A percentile compares a stretch with the other conserved stretches of the same genome.
Evolutionary conservation across 768 basidiomycete genomes (phyloP).

Genomic region (Suillus decipiens): DNA sequence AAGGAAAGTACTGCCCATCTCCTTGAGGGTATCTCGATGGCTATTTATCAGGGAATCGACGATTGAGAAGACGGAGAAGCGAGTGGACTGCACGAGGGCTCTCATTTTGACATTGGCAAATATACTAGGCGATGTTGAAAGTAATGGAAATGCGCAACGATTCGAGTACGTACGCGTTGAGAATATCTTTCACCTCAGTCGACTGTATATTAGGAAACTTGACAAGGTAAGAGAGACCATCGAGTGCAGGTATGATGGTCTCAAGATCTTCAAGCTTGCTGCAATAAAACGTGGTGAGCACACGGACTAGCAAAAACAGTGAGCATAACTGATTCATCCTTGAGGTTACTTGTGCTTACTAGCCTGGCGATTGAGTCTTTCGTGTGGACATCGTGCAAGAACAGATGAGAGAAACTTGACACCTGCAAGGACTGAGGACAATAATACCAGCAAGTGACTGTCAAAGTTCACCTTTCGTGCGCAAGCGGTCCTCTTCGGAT

Average conservation of each 20-base stretch:
- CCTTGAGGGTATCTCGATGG: constrained; percentile 57
- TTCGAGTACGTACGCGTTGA: constrained; percentile 53
- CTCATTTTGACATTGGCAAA: constrained; percentile 82
- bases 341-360: constrained; percentile 47
- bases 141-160: neutral
- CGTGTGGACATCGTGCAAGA: constrained; percentile 57
- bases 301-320: constrained; percentile 58
- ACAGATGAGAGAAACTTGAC: constrained; percentile 81
- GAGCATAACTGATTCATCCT: constrained; percentile 9
- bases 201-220: constrained; percentile 62
- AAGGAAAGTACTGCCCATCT: constrained; percentile 72
- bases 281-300: constrained; percentile 80
- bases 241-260: constrained; percentile 79
- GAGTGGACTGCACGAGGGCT: constrained; percentile 75
- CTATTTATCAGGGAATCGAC: constrained; percentile 60
- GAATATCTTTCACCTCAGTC: constrained; percentile 61
- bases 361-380: constrained; percentile 75
- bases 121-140: constrained; percentile 46
- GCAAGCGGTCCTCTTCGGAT: constrained; percentile 74
- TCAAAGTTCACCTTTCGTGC: constrained; percentile 70
- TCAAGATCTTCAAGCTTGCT: constrained; percentile 86
- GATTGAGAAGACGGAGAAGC: constrained; percentile 79
- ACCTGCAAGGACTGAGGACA: constrained; percentile 48
- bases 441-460: constrained; percentile 7
- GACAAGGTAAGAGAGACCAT: constrained; percentile 70